These are phyloP conservation scores for Kalmusia sp. DNA, from an alignment of 2,329 filamentous ascomycete species.

Conservation along the genomic window DNA sequence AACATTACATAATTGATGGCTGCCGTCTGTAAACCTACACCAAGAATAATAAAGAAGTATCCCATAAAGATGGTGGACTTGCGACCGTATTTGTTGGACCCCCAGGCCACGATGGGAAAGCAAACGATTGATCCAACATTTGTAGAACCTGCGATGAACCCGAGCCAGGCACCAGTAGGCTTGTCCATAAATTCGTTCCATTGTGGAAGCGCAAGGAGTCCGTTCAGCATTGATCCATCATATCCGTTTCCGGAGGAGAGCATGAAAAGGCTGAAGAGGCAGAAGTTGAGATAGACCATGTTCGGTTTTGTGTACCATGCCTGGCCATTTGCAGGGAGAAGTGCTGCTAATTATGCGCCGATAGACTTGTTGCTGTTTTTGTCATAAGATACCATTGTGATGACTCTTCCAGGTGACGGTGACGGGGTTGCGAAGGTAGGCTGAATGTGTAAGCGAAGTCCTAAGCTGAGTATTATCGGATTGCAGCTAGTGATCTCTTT, in stretches of 20 bases:
- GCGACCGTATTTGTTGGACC: conserved; percentile 45
- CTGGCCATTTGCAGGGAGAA: background rate
- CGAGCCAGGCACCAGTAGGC: conserved; percentile 16
- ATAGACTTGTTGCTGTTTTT: no score
- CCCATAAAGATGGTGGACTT: conserved; percentile 39
- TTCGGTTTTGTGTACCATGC: background rate
- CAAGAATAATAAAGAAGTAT: conserved; percentile 38
- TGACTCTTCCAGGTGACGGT: no score
- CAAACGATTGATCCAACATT: conserved; percentile 17
- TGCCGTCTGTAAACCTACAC: conserved; percentile 22
- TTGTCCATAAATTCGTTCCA: conserved; percentile 20
- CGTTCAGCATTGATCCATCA: conserved; percentile 30
- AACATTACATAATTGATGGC: conserved; percentile 37
- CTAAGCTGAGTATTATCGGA: no score
- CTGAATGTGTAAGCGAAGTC: no score
- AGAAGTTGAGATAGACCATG: background rate
- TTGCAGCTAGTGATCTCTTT: no score
- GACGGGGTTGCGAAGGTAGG: no score
- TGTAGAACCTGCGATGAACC: conserved; percentile 6
- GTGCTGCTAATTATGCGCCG: no score
- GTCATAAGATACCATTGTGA: no score
- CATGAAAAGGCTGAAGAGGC: background rate
- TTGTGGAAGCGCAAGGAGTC: conserved; percentile 20
- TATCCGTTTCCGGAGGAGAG: conserved; percentile 24
- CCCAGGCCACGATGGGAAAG: conserved; percentile 33